Evolutionary conservation across 208 protist genomes (phyloP), one percentile per base, ranked within the genome.

Genomic region (Acanthamoeba sp.): DNA sequence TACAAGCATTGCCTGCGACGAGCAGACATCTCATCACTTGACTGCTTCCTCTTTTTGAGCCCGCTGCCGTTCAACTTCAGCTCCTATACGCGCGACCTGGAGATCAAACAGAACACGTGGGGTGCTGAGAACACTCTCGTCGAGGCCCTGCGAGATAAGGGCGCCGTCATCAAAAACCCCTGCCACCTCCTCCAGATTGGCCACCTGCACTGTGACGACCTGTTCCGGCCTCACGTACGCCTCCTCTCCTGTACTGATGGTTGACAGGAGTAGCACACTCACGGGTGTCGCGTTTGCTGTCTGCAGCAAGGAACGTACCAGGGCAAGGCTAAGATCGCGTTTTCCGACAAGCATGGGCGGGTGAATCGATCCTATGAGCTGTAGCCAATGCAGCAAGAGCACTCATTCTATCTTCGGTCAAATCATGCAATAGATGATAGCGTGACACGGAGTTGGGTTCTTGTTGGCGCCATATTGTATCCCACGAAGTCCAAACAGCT

Each of bases 61-160:
- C 76, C 76, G 36, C 76, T 84, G 36, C 76, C 76, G 14, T 84
- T 84, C 76, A 84, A 84, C 42, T 32, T 55, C 38, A 84, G 24
- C 76, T 22, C 42, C 34, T 20, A 80, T 24, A 10, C 29, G 36
- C 40, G 4, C 29, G 40, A 84, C 40, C 76, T 84, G 10, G 76
- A 48, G 20, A 84, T 84, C 76, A 84, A 84, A 40, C 76, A 84
- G 76, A 84, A 84, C 76, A 84, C 76, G 76, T 84, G 76, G 76
- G 76, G 76, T 24, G 76, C 76, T 40, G 76, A 84, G 76, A 84
- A 84, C 42, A 40, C 42, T 6, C 36, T 84, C 7, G 76, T 84
- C 9, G 34, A 16, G 27, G 42, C 76, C 7, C 20, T 84, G 14
- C 34, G 42, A 6, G 76, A 45, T 6, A 84, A 84, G 29, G 76